Evolutionary conservation across 2,329 filamentous ascomycete genomes (phyloP).

Genomic region (Ceratocystis cacaofunesta): DNA sequence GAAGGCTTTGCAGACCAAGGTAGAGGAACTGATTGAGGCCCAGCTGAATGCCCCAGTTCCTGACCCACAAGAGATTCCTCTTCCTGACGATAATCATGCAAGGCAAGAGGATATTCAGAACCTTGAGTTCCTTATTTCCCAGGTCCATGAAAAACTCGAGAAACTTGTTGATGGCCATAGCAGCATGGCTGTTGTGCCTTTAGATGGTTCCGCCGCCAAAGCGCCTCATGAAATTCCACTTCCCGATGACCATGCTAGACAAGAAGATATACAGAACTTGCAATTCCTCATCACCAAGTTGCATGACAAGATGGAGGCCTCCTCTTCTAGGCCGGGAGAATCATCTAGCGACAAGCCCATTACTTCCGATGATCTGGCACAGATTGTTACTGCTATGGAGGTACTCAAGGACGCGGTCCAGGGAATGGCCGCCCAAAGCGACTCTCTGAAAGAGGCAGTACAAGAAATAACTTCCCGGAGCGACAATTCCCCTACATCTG

Average conservation of each 20-base stretch:
- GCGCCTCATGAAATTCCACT: slow-evolving; percentile 1
- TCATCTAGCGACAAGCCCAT: slow-evolving; percentile 22
- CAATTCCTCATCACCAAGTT: slow-evolving; percentile 73
- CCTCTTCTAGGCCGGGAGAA: slow-evolving; percentile 20
- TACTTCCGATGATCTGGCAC: slow-evolving; percentile 39
- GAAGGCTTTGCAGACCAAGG: slow-evolving; percentile 65
- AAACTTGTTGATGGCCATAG: slow-evolving; percentile 10
- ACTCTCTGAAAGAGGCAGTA: slow-evolving; percentile 34
- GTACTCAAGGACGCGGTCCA: slow-evolving; percentile 36
- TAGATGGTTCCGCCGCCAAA: background rate
- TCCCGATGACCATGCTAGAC: slow-evolving; percentile 38
- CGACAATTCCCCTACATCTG: slow-evolving; percentile 16
- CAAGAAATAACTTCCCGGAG: slow-evolving; percentile 28
- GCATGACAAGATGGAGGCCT: slow-evolving; percentile 60
- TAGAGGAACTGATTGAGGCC: slow-evolving; percentile 36
- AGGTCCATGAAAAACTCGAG: slow-evolving; percentile 15
- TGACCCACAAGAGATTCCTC: slow-evolving; percentile 22
- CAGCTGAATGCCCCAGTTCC: slow-evolving; percentile 32
- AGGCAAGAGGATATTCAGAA: slow-evolving; percentile 16
- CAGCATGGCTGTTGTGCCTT: background rate
- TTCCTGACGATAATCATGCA: slow-evolving; percentile 11
- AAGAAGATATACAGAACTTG: slow-evolving; percentile 69
- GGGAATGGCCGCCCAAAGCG: slow-evolving; percentile 29
- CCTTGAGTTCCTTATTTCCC: slow-evolving; percentile 13
- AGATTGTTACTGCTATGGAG: slow-evolving; percentile 37